Evolutionary conservation across 2,329 filamentous ascomycete species (phyloP), one percentile per base, ranked within the genome.

Genomic region (Aureobasidium sp.): DNA sequence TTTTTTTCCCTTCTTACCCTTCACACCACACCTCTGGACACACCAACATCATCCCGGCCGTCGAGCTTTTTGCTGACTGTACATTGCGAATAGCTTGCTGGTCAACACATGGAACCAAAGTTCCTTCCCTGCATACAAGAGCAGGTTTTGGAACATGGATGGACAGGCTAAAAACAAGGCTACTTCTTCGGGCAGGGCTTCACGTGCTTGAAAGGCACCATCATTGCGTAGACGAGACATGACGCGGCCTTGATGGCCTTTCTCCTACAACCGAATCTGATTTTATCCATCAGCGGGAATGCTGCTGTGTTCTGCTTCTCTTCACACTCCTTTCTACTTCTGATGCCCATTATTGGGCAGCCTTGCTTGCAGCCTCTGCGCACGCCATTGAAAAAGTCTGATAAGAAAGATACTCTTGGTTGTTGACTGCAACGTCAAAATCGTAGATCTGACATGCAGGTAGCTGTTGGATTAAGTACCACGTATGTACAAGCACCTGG

Each of bases 21-120:
- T 17, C 45, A 48, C 45, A 22, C 45, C 12, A 27, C 45, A 48
- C 8, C 7, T 14, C 45, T 15, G 17, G 22, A 33, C 29, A 22
- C 31, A 7, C 6, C 29, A 8, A 12, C 42, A 31, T 42, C 19
- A 11, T 33, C n/a, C 6, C 11, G 17, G 15, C 15, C 7, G 15
- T 27, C 5, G 3, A 19, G 47, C 7, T 27, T 44, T 40, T 31
- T 42, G 53, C 35, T 48, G 33, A 33, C 33, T 33, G 52, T n/a
- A 40, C 31, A 50, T 42, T 15, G 11, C 1, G 19, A 12, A 40
- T 56, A 75, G 71, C 63, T 74, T 77, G 0, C 74, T 81, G 22
- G 77, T 80, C 12, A 80, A 79, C 63, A 77, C 78, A n/a, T 81
- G 78, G 78, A 78, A 78, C 65, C 67, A 71, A 60, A 69, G 73